Percentiles rank a stretch among this genome's conserved stretches.
phyloP scores from a whole-genome alignment of 441 rosid genomes.

The Brassica balearica region DNA sequence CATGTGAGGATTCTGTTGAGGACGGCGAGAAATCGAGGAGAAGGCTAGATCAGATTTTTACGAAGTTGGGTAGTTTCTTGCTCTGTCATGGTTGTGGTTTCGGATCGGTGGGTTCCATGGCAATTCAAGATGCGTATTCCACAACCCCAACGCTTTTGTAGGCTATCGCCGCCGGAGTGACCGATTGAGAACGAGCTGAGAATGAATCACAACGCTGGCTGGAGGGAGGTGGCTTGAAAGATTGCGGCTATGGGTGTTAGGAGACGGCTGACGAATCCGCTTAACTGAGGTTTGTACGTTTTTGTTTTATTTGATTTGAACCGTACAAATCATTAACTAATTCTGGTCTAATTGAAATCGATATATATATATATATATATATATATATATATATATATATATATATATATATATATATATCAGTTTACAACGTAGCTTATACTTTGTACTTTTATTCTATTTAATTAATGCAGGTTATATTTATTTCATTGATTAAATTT shows the following conservation, averaged over 20 bases:
- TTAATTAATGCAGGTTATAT: not conserved
- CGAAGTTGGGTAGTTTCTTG: not conserved
- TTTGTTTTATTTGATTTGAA: not conserved
- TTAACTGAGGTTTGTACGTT: not conserved
- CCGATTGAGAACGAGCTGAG: not conserved
- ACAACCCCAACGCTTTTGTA: not conserved
- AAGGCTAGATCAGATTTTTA: not conserved
- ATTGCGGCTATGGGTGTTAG: no score
- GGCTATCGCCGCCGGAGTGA: not conserved
- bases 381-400: no score
- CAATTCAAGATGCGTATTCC: not conserved
- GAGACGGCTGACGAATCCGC: not conserved
- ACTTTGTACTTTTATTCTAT: no score
- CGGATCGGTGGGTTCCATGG: not conserved
- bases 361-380: no score
- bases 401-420: no score
- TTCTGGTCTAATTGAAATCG: not conserved
- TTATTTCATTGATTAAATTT: not conserved
- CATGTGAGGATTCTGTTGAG: not conserved
- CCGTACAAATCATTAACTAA: not conserved
- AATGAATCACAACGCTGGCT: not conserved
- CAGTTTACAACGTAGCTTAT: no score
- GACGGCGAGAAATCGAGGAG: not conserved
- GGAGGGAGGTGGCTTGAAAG: not conserved
- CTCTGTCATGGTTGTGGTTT: not conserved